A percentile compares a stretch with the other conserved stretches of the same genome.
Evolutionary conservation across 257 asterid genomes (phyloP).

Genomic region (Fraxinus pennsylvanica): DNA sequence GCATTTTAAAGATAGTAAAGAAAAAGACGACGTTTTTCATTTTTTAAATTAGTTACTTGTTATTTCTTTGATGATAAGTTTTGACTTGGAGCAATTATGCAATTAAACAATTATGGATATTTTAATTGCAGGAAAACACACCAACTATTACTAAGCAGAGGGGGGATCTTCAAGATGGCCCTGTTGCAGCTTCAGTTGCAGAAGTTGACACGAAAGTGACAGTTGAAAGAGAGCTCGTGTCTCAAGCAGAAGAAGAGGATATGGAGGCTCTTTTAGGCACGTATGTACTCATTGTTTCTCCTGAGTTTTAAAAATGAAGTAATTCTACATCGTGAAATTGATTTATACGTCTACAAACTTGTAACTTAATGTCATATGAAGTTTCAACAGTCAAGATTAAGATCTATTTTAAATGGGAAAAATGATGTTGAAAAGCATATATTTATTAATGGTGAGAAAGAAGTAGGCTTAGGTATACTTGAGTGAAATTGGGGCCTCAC

Average conservation of each 20-base stretch:
- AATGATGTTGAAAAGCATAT: background rate
- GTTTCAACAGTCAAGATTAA: background rate
- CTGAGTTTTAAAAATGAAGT: background rate
- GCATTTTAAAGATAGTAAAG: conserved; percentile 1
- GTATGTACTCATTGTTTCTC: conserved; percentile 47
- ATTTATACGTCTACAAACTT: background rate
- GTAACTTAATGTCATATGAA: background rate
- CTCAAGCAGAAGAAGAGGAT: conserved; percentile 98
- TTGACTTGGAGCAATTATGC: conserved; percentile 1
- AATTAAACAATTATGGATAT: background rate
- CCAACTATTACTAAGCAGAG: conserved; percentile 60
- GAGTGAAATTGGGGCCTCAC: background rate
- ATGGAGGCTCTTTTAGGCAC: conserved; percentile 99
- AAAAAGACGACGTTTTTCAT: background rate
- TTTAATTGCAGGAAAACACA: conserved; percentile 68
- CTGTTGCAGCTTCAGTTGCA: conserved; percentile 27
- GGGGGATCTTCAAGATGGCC: conserved; percentile 52
- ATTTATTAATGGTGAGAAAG: conserved; percentile 13
- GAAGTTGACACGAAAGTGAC: conserved; percentile 82
- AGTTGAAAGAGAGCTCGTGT: conserved; percentile 93
- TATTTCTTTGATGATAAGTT: background rate
- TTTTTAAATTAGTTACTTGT: conserved; percentile 2
- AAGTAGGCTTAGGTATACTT: background rate
- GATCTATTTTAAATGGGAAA: background rate
- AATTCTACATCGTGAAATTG: background rate